These are phyloP conservation scores for Cantharellus anzutake DNA, from an alignment of 768 basidiomycete genomes.

Conservation along the genomic window DNA sequence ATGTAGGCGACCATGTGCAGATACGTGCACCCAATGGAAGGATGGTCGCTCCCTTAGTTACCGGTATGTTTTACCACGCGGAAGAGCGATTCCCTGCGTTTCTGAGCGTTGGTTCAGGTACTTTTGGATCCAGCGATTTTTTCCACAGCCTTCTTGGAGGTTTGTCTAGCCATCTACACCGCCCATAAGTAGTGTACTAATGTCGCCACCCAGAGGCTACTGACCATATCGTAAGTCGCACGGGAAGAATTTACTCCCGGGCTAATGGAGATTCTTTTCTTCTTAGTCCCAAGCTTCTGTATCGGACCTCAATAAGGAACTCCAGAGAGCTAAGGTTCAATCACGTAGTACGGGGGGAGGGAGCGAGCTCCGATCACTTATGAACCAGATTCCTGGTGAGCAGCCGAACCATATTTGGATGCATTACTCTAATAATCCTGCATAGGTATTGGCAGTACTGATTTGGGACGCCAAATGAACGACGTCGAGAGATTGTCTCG, in stretches of 20 bases:
- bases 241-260: too few species aligned
- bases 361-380: neutral
- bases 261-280: too few species aligned
- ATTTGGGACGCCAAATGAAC: conserved; percentile 59
- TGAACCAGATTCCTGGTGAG: neutral
- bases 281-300: conserved; percentile 47
- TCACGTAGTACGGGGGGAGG: conserved; percentile 2
- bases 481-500: conserved; percentile 44
- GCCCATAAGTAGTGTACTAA: too few species aligned
- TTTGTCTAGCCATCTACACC: conserved; percentile 38
- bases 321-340: conserved; percentile 36
- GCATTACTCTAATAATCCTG: conserved; percentile 22
- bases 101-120: conserved; percentile 9
- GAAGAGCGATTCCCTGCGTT: too few species aligned
- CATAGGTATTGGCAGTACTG: conserved; percentile 25
- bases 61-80: conserved; percentile 23
- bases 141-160: conserved; percentile 57
- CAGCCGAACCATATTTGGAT: neutral
- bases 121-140: conserved; percentile 66
- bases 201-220: conserved; percentile 39
- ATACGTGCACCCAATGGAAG: conserved; percentile 52
- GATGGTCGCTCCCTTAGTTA: conserved; percentile 64
- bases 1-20: conserved; percentile 65
- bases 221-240: conserved; percentile 21
- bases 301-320: conserved; percentile 62